A percentile compares a stretch with the other conserved stretches of the same genome.
phyloP scores from a whole-genome alignment of 148 eudicot genomes.

The Camellia lanceoleosa region DNA sequence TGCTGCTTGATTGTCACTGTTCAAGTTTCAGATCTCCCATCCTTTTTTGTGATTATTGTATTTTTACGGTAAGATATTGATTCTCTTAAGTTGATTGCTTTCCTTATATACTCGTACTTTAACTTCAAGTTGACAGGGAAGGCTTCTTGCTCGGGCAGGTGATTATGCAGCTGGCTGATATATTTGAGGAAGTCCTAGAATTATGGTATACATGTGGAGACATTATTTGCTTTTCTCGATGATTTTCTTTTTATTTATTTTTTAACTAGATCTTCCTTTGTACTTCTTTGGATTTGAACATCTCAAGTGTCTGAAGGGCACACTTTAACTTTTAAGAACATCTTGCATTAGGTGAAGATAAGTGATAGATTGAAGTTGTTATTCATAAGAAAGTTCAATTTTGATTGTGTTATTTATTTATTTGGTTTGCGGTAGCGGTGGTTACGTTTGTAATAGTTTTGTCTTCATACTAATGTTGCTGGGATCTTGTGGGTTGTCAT shows the following conservation, averaged over 20 bases:
- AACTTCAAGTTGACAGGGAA: conserved; percentile 98
- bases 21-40: not conserved
- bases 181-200: conserved; percentile 70
- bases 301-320: not conserved
- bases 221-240: not conserved
- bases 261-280: conserved; percentile 7
- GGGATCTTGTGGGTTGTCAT: too few relatives aligned
- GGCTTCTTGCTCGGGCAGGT: conserved; percentile 93
- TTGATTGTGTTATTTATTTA: too few relatives aligned
- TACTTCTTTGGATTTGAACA: not conserved
- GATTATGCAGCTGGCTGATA: conserved; percentile 75
- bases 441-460: too few relatives aligned
- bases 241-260: too few relatives aligned
- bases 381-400: too few relatives aligned
- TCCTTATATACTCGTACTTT: conserved; percentile 53
- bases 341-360: too few relatives aligned
- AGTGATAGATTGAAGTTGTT: too few relatives aligned
- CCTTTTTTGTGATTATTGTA: not conserved
- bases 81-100: conserved; percentile 13
- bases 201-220: conserved; percentile 56
- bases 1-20: not conserved
- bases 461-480: too few relatives aligned
- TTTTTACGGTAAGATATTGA: not conserved
- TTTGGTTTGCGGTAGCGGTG: too few relatives aligned
- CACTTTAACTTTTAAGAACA: too few relatives aligned